These are phyloP conservation scores for Kluyveromyces dobzhanskii DNA, from an alignment of 805 yeast genomes.

Conservation along the genomic window DNA sequence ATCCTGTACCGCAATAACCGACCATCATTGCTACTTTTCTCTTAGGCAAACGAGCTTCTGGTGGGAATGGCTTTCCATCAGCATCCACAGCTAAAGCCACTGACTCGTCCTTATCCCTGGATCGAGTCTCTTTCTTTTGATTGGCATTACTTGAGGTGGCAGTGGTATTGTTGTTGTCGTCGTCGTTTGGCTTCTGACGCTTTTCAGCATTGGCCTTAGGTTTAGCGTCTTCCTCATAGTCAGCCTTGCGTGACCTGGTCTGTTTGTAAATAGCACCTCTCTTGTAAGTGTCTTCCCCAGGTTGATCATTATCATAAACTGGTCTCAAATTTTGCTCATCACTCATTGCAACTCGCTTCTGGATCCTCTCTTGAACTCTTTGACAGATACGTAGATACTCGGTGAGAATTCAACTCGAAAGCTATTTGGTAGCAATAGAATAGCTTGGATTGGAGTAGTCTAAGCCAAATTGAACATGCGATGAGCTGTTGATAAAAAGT, in stretches of 20 bases:
- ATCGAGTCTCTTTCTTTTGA: slow-evolving; percentile 11
- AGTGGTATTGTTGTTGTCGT: no score
- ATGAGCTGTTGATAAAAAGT: no score
- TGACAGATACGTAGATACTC: no score
- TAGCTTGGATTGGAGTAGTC: no score
- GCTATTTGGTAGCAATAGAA: no score
- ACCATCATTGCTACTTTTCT: slow-evolving; percentile 82
- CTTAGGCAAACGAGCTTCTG: slow-evolving; percentile 66
- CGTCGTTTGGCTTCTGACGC: slow-evolving; percentile 1
- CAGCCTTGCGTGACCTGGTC: slow-evolving; percentile 26
- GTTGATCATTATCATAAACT: slow-evolving; percentile 29
- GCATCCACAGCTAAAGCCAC: slow-evolving; percentile 37
- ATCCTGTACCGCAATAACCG: slow-evolving; percentile 95
- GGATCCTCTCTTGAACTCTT: no score
- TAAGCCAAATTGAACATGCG: no score
- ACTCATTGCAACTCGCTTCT: neutral
- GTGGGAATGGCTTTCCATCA: slow-evolving; percentile 51
- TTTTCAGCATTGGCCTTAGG: neutral
- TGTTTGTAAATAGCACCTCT: slow-evolving; percentile 34
- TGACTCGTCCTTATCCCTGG: slow-evolving; percentile 16
- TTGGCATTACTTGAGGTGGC: neutral
- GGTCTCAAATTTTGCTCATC: slow-evolving; percentile 15
- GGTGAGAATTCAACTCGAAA: no score
- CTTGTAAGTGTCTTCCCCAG: slow-evolving; percentile 33
- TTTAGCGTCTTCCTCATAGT: slow-evolving; percentile 11